These are phyloP conservation scores for Luffa aegyptiaca DNA, from an alignment of 306 rosid genomes.

Conservation along the genomic window DNA sequence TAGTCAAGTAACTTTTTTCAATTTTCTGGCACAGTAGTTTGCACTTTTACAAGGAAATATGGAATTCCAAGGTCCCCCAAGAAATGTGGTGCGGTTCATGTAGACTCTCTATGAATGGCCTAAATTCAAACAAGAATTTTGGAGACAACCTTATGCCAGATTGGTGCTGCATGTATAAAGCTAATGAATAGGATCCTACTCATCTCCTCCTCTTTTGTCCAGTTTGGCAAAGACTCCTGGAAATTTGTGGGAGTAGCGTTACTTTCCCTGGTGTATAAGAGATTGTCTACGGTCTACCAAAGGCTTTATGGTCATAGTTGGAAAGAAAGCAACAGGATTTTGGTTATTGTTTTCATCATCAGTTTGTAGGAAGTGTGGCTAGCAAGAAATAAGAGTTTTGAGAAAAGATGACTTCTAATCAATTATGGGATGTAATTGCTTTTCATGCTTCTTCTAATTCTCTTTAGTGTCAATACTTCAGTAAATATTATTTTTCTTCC, in stretches of 20 bases:
- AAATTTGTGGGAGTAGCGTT: neutral
- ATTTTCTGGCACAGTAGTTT: neutral
- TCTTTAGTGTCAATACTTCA: too few species aligned
- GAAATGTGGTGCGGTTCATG: neutral
- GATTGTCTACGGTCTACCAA: neutral
- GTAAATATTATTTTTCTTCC: neutral
- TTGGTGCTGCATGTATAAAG: neutral
- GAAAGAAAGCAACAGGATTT: neutral
- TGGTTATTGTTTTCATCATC: neutral
- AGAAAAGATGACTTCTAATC: neutral
- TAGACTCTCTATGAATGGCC: neutral
- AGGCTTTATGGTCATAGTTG: neutral
- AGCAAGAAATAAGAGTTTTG: too few species aligned
- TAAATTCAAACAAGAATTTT: neutral
- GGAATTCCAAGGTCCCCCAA: neutral
- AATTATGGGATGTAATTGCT: neutral
- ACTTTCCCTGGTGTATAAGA: neutral
- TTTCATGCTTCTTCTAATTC: neutral
- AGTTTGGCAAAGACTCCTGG: neutral
- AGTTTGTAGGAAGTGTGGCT: neutral
- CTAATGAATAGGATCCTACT: neutral
- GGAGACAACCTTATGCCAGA: neutral
- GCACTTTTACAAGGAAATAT: neutral
- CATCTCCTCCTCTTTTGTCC: neutral
- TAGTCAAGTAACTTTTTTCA: neutral